Evolutionary conservation across 192 early-diverging fungal genomes (phyloP), one percentile per base, ranked within the genome.

Genomic region (Gryganskiella cystojenkinii): DNA sequence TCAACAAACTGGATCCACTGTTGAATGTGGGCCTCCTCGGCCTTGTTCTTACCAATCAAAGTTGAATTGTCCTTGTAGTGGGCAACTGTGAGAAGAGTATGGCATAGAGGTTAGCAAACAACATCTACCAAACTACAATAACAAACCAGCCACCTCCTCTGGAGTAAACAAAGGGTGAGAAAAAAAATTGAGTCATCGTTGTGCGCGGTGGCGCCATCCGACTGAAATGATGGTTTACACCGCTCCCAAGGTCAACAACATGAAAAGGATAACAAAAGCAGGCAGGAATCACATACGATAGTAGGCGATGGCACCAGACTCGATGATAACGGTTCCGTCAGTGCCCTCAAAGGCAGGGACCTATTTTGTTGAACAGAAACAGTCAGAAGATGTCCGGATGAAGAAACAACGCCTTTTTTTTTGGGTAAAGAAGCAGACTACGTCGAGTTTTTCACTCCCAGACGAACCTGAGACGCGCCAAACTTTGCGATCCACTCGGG

Each of bases 261-360:
- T 55, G 53, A 14, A 2, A 22, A 58, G 2, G 43, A 20, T 20
- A 19, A 24, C 1, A 51, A 28, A 46, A 42, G 22, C 31, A n/a
- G 24, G 44, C n/a, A 53, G 33, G 40, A 7, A 33, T 40, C 20
- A 80, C 83, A 61, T 63, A 92, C 91, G 80, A 71, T 97, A 95
- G 92, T 91, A 92, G 31, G 93, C 94, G 71, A 98, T 97, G 64
- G 94, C 96, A 72, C 79, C 88, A 64, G 89, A 91, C 86, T 98
- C 95, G 60, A 86, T 86, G 56, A 92, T 68, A 45, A 68, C 69
- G 81, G 90, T 84, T 45, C 91, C 92, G 34, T 95, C 90, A 59
- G 90, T 85, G 61, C 86, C 85, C 75, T 95, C 95, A 53, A 94
- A 95, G 17, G 80, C 89, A 20, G 95, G 96, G 57, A 94, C 87